phyloP scores from a whole-genome alignment of 768 basidiomycete species.

The Lentinula guzmanii region DNA sequence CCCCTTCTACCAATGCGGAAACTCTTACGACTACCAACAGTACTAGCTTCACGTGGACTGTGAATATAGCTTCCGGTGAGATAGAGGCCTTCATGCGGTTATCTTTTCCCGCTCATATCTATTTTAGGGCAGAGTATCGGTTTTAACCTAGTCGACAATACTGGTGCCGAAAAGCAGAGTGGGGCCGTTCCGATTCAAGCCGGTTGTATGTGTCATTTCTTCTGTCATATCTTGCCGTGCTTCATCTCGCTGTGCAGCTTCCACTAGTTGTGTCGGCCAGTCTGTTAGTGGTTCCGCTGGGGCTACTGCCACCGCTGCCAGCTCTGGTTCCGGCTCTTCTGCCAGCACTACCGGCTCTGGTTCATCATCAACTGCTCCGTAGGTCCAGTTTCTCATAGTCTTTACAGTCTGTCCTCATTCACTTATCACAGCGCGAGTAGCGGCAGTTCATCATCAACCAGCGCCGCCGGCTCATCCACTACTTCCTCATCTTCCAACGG shows the following conservation, averaged over 20 bases:
- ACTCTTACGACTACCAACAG: slow-evolving; percentile 34
- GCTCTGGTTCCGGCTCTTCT: slow-evolving; percentile 13
- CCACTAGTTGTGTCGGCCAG: slow-evolving; percentile 29
- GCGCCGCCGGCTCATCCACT: slow-evolving; percentile 11
- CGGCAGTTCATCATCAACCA: neutral
- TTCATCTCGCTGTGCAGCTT: slow-evolving; percentile 18
- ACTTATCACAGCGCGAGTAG: neutral
- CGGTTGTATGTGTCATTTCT: slow-evolving; percentile 36
- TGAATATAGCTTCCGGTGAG: slow-evolving; percentile 43
- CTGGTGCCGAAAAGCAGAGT: slow-evolving; percentile 42
- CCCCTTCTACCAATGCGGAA: slow-evolving; percentile 41
- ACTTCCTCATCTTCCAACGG: slow-evolving; percentile 14
- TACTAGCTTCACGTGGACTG: slow-evolving; percentile 47
- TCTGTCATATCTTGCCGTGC: neutral
- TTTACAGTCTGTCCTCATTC: neutral
- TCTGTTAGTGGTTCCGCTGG: slow-evolving; percentile 11
- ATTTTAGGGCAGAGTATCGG: slow-evolving; percentile 45
- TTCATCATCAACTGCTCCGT: slow-evolving; percentile 5
- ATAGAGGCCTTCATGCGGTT: neutral
- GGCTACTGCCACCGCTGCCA: slow-evolving; percentile 11
- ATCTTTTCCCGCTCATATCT: neutral
- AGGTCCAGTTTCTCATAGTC: neutral
- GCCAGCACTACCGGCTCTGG: slow-evolving; percentile 11
- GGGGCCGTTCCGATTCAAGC: slow-evolving; percentile 44
- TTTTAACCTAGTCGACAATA: slow-evolving; percentile 55